Percentiles rank a stretch among this genome's conserved stretches.
Evolutionary conservation across 768 basidiomycete species (phyloP).

Genomic region (Pisolithus orientalis): DNA sequence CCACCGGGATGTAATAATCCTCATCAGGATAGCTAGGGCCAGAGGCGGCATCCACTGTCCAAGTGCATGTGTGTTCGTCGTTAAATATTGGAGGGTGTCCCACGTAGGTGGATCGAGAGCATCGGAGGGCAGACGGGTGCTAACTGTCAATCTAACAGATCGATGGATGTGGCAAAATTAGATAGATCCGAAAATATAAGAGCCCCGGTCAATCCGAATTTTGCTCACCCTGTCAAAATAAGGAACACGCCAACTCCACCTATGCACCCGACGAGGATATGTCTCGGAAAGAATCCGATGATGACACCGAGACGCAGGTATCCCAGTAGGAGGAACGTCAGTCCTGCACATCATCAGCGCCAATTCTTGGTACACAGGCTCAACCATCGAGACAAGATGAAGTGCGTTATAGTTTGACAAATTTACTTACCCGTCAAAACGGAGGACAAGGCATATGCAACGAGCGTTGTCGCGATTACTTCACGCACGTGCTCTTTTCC

Average conservation of each 20-base stretch:
- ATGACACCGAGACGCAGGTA: constrained; percentile 75
- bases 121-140: constrained; percentile 74
- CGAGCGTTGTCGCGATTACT: constrained; percentile 88
- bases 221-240: constrained; percentile 73
- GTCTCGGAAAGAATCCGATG: constrained; percentile 93
- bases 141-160: constrained; percentile 64
- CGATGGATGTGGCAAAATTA: not conserved
- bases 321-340: constrained; percentile 85
- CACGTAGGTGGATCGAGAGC: constrained; percentile 60
- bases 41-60: constrained; percentile 78
- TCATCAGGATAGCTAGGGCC: constrained; percentile 64
- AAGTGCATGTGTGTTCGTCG: constrained; percentile 56
- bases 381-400: not conserved
- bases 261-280: constrained; percentile 96
- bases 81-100: constrained; percentile 62
- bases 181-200: not conserved
- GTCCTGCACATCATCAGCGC: constrained; percentile 7
- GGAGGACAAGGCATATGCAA: constrained; percentile 81
- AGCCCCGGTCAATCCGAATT: not conserved
- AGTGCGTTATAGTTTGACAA: constrained; percentile 7
- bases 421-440: constrained; percentile 66
- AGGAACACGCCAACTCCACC: constrained; percentile 96
- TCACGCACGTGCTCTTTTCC: constrained; percentile 62
- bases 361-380: no score
- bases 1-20: constrained; percentile 72